Base-by-base conservation (phyloP, 1,284 basidiomycete genomes). In the Phaffia rhodozyma region DNA sequence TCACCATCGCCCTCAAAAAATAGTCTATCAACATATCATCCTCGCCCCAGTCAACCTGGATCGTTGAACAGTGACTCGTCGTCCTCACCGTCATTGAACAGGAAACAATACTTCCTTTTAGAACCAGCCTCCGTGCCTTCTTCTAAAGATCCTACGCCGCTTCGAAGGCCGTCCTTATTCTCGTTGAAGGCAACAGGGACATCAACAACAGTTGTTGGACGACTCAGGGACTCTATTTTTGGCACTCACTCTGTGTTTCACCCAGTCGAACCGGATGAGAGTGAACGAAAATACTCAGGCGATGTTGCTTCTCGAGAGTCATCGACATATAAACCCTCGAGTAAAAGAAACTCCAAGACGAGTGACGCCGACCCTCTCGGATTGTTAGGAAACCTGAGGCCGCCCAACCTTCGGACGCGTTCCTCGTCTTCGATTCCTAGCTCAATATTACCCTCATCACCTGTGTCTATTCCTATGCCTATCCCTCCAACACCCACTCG, bases 141-240 rank as follows among this genome's bases (percentile, higher is more conserved):
- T 43, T 43, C 38, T 43, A 7, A 43, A 43, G 38, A 43, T 11
- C 38, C 38, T 43, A 43, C 38, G 16, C 38, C 38, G 13, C 5
- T 43, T 11, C 38, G 38, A 43, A 43, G 38, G 38, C 38, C 38
- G 38, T 43, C 38, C 38, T 43, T 43, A 43, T 43, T 43, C 16
- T 43, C 38, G 5, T 43, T 43, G 13, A 43, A 43, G 13, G 7
- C 38, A 11, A 43, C 38, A 43, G 38, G 38, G 13, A 16, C 38
- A 11, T 43, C 38, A 43, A 16, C 38, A 43, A 43, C 38, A 11
- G 38, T 43, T 11, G 38, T 43, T 16, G 38, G 38, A 43, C 38
- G 61, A 9, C 49, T 62, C 29, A 23, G 53, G n/a, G 61, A 62
- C 21, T 62, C 61, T n/a, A 49, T 62, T 29, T 62, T 62, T 38